Evolutionary conservation across 2,329 filamentous ascomycete species (phyloP), one percentile per base, ranked within the genome.

Genomic region (Chrysoporthe deuterocubensis): DNA sequence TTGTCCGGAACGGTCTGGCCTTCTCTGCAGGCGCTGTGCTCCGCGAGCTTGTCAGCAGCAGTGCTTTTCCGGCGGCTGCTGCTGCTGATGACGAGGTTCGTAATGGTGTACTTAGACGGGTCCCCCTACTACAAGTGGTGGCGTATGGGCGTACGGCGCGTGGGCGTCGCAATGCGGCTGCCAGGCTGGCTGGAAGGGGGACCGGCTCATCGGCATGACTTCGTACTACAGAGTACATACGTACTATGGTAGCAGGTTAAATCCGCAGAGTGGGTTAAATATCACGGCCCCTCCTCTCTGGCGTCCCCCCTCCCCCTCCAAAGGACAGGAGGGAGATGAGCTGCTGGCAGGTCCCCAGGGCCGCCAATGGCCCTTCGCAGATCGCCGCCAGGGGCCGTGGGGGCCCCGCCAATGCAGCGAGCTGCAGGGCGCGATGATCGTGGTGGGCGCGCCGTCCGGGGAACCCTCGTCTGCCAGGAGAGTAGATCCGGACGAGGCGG

Each of bases 361-460:
- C 26, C 32, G 4, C 26, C 26, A 54, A 54, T 54, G 16, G 16
- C 32, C 50, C 26, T 26, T 34, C 32, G 50, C 26, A 34, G 50
- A 54, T 34, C 21, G 4, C 50, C 32, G 21, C 32, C 48, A 11
- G 26, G 21, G 26, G 21, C 21, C 50, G 40, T 60, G 40, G 57
- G 16, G 26, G 26, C 26, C 13, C 57, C 42, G 43, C 21, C n/a
- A 21, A 60, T 43, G 57, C 40, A 44, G 57, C 44, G 18, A 60
- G 37, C 57, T 60, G 21, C 40, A 60, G 40, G 57, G 32, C 57
- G 42, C 57, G 57, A 60, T 42, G 42, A 60, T 43, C 57, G 11
- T 40, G 37, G n/a, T 26, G 57, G 57, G 21, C 21, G 57, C 57
- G 26, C 37, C 57, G 13, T 40, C 37, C 14, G 57, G n/a, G 42